Evolutionary conservation across 176 grass and related monocot genomes (phyloP), one percentile per base, ranked within the genome.

Genomic region (Oryza australiensis): DNA sequence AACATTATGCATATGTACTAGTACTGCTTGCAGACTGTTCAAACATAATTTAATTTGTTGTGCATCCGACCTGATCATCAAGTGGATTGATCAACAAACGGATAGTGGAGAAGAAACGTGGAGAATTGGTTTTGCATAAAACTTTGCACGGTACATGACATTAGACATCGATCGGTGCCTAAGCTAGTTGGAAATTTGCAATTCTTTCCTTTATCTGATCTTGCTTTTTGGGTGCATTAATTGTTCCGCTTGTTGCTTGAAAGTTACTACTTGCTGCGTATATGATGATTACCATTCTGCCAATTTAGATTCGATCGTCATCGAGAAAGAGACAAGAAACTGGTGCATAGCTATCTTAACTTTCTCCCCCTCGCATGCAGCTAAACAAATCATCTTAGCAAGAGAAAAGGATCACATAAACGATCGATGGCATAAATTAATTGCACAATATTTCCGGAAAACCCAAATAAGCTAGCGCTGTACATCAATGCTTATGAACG

Each of bases 111-210:
- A 9, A 66, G 62, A 51, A 77, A 77, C 9, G 49, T 69, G 14
- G 4, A 51, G 72, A 66, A 77, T 77, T 29, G 0, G 73, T 64
- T 77, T 70, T 70, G 79, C 64, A 87, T 76, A 48, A 76, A 49
- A 59, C 65, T 86, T 81, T 70, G 62, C n/a, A 3, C 10, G 51
- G 51, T 22, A 7, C 76, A 77, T 41, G n/a, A 18, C 9, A 11
- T 29, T 46, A 46, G 43, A 46, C 3, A 10, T 53, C 8, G 20
- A 59, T 23, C 7, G 53, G 22, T 59, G 53, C 8, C 7, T 22
- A 73, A 64, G 1, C 20, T 10, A 6, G 14, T 40, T 55, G 30
- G 45, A 32, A 60, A 69, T 76, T 32, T 70, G 79, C 49, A 40
- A 10, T 64, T 62, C 30, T 23, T 76, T 27, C 33, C 26, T n/a